Evolutionary conservation across 441 rosid genomes (phyloP), one percentile per base, ranked within the genome.

Genomic region (Hypseocharis bilobata): DNA sequence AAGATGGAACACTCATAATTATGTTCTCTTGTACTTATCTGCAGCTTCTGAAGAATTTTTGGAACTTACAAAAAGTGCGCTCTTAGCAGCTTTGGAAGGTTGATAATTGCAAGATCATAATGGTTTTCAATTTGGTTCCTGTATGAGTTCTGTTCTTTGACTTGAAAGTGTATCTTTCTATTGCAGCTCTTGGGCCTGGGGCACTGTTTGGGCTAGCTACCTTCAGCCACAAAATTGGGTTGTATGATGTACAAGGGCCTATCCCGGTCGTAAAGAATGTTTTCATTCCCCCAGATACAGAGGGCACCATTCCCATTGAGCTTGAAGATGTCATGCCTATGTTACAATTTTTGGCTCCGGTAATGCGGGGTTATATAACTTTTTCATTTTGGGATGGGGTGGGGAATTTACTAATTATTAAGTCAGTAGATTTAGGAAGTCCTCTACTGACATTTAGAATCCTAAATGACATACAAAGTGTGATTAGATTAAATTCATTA

Each of bases 211-310:
- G 99, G 40, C 91, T 93, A 69, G 88, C 82, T 63, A 93, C 96
- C 23, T 93, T 91, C 72, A 84, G 97, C 80, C 97, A 89, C 82
- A 93, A 87, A 79, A 73, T 93, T 28, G 96, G 99, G 26, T 71
- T 93, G 58, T 93, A 87, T 76, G 97, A 93, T 81, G 93, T 93
- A 75, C 97, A 93, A 79, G 96, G 97, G 57, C 93, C 96, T 75
- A 73, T 93, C 70, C 88, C 93, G 22, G 84, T 93, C 61, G 87
- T 88, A 47, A 93, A 91, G 78, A 93, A 91, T 74, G 85, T 87
- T 34, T 91, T 88, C 76, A 82, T 93, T 71, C 91, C 88, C 63
- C 81, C 86, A 19, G 97, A 88, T 76, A 51, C 75, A 1, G 96
- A 91, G 64, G 88, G 84, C 64, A 76, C 83, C 61, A 72, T 88